Conservation (phyloP, 495 filamentous ascomycete species). For the Aspergillus wentii region DNA sequence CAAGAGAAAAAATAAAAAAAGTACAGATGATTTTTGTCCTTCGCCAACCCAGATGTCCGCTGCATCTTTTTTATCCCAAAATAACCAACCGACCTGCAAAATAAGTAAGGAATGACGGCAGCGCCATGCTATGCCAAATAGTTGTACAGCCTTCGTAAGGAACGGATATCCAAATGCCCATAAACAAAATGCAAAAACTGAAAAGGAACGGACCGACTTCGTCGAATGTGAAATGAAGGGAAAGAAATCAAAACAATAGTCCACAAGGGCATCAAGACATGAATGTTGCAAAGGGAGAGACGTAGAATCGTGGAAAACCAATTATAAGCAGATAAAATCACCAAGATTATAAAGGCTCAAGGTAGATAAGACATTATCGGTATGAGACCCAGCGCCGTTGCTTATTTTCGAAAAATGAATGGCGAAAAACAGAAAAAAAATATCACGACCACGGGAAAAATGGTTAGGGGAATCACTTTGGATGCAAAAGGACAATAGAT, state of each 20-base stretch:
- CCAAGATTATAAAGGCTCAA: slow-evolving; percentile 6
- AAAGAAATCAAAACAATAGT: slow-evolving; percentile 32
- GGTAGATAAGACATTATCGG: slow-evolving; percentile 11
- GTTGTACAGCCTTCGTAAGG: slow-evolving; percentile 35
- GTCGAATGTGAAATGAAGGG: slow-evolving; percentile 27
- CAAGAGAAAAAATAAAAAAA: no score
- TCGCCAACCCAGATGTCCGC: slow-evolving; percentile 17
- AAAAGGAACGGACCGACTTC: slow-evolving; percentile 38
- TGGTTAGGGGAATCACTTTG: background rate
- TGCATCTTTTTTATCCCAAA: slow-evolving; percentile 25
- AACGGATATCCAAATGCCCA: slow-evolving; percentile 39
- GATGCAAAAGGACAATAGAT: background rate
- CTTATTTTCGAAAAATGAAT: slow-evolving; percentile 37
- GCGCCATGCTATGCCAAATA: slow-evolving; percentile 40
- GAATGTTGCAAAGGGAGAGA: slow-evolving; percentile 32
- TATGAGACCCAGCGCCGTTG: slow-evolving; percentile 25
- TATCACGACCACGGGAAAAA: background rate
- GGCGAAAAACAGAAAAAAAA: slow-evolving; percentile 20
- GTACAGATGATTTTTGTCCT: slow-evolving; percentile 10
- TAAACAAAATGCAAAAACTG: slow-evolving; percentile 24
- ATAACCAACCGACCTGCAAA: slow-evolving; percentile 26
- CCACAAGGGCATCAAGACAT: slow-evolving; percentile 3
- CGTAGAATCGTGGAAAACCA: slow-evolving; percentile 29
- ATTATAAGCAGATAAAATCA: slow-evolving; percentile 8
- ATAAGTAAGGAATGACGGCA: slow-evolving; percentile 43